phyloP scores from a whole-genome alignment of 164 flowering plant genomes.

The Vitis vinifera region DNA sequence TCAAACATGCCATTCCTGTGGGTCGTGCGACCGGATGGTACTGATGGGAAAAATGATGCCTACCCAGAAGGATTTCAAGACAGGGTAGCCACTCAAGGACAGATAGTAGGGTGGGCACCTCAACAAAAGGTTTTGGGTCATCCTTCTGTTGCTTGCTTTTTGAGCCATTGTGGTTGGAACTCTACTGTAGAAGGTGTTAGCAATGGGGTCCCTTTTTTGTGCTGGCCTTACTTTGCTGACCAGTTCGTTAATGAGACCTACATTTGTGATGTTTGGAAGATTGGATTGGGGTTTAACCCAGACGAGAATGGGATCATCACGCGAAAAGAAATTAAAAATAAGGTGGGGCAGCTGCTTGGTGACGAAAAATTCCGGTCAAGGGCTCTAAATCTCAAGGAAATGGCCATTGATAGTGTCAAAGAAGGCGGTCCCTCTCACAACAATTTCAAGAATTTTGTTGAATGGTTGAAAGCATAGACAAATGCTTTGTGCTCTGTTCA shows the following conservation, averaged over 20 bases:
- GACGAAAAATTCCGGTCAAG: conserved; percentile 24
- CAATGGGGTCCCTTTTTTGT: conserved; percentile 52
- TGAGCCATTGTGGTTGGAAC: conserved; percentile 73
- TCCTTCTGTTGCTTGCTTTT: conserved; percentile 53
- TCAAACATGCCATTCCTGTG: conserved; percentile 42
- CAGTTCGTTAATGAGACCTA: conserved; percentile 42
- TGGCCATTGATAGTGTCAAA: conserved; percentile 9
- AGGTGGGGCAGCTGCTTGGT: conserved; percentile 27
- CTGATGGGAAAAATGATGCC: conserved; percentile 6
- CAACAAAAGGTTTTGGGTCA: conserved; percentile 47
- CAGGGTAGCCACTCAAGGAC: conserved; percentile 28
- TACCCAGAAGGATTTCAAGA: conserved; percentile 40
- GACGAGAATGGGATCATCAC: conserved; percentile 30
- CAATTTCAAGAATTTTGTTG: conserved; percentile 14
- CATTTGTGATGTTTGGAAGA: conserved; percentile 51
- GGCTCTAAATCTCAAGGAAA: conserved; percentile 30
- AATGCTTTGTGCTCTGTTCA: not conserved
- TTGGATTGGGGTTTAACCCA: conserved; percentile 31
- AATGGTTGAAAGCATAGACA: conserved; percentile 20
- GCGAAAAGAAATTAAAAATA: conserved; percentile 28
- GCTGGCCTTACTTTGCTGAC: conserved; percentile 62
- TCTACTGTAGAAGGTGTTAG: conserved; percentile 51
- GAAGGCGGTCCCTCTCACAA: conserved; percentile 34
- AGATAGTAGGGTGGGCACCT: conserved; percentile 57
- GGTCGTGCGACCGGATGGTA: conserved; percentile 44